Conservation (phyloP, 2,329 filamentous ascomycete species). For the Pochonia chlamydosporia region DNA sequence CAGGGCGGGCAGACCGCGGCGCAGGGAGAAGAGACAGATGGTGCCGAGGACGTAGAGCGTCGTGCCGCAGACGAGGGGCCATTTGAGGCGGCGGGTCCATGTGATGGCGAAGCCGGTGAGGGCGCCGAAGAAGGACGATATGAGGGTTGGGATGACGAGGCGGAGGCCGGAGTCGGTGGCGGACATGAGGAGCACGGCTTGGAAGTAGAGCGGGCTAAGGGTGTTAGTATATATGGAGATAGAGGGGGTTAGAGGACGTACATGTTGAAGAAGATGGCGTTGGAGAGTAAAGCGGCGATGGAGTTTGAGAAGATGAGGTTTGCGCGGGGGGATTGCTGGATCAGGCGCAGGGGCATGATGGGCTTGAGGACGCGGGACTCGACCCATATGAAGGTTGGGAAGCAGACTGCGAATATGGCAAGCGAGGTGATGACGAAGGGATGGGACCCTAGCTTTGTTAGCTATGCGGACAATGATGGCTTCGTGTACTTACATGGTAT, state of each 20-base stretch:
- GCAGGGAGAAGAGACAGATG: constrained; percentile 42
- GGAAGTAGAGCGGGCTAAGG: constrained; percentile 66
- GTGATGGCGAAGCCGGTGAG: constrained; percentile 58
- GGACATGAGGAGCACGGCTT: constrained; percentile 63
- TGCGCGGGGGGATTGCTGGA: constrained; percentile 44
- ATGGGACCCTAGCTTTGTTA: constrained; percentile 42
- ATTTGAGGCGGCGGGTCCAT: constrained; percentile 53
- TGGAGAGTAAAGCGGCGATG: constrained; percentile 44
- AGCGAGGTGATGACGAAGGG: constrained; percentile 51
- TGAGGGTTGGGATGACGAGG: constrained; percentile 58
- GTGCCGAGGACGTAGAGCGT: constrained; percentile 44
- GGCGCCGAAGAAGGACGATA: constrained; percentile 48
- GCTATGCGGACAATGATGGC: not conserved
- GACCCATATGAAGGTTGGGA: constrained; percentile 45
- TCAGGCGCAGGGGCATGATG: constrained; percentile 54
- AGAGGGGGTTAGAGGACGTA: constrained; percentile 21
- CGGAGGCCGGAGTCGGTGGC: constrained; percentile 68
- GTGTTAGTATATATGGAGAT: not conserved
- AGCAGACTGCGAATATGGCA: constrained; percentile 38
- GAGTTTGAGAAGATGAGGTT: constrained; percentile 54
- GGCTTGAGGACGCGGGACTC: constrained; percentile 46
- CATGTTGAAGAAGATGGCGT: constrained; percentile 56
- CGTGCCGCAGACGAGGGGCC: constrained; percentile 48
- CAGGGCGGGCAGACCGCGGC: constrained; percentile 42
- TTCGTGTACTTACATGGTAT: constrained; percentile 41